Evolutionary conservation across 257 asterid genomes (phyloP).

Genomic region (Agastache rugosa): DNA sequence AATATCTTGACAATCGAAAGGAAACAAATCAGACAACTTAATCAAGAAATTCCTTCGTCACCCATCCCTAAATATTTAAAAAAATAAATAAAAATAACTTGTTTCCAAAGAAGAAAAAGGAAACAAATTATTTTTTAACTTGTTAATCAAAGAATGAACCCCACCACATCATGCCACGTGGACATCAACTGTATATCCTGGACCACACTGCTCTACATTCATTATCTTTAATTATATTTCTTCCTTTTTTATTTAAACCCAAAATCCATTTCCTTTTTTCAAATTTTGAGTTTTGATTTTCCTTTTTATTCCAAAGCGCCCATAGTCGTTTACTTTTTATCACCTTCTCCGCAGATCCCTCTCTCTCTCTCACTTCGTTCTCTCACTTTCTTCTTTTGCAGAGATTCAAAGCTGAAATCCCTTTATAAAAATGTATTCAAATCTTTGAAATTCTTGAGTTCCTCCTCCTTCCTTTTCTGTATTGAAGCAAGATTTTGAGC

Average conservation of each 20-base stretch:
- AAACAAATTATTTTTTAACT: not conserved
- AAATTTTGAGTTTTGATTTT: constrained; percentile 22
- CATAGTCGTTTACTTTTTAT: constrained; percentile 40
- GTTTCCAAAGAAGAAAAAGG: not conserved
- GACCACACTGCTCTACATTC: constrained; percentile 43
- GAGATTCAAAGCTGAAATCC: constrained; percentile 32
- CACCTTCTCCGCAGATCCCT: constrained; percentile 42
- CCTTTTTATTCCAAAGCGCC: constrained; percentile 26
- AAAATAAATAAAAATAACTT: not conserved
- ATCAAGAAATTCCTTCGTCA: constrained; percentile 38
- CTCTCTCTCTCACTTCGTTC: constrained; percentile 18
- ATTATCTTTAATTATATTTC: constrained; percentile 42
- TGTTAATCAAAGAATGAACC: constrained; percentile 16
- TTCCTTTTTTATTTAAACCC: not conserved
- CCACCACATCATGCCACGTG: constrained; percentile 44
- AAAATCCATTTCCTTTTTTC: constrained; percentile 13
- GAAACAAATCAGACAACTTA: constrained; percentile 34
- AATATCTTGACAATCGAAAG: constrained; percentile 25
- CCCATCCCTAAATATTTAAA: constrained; percentile 24
- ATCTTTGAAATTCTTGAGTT: constrained; percentile 36
- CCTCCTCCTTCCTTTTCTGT: not conserved
- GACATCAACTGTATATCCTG: constrained; percentile 42
- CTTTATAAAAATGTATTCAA: constrained; percentile 36
- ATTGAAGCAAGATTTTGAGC: constrained; percentile 20
- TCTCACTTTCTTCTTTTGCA: constrained; percentile 26